Evolutionary conservation across 148 eudicot genomes (phyloP).

Genomic region (Rhododendron kiyosumense): DNA sequence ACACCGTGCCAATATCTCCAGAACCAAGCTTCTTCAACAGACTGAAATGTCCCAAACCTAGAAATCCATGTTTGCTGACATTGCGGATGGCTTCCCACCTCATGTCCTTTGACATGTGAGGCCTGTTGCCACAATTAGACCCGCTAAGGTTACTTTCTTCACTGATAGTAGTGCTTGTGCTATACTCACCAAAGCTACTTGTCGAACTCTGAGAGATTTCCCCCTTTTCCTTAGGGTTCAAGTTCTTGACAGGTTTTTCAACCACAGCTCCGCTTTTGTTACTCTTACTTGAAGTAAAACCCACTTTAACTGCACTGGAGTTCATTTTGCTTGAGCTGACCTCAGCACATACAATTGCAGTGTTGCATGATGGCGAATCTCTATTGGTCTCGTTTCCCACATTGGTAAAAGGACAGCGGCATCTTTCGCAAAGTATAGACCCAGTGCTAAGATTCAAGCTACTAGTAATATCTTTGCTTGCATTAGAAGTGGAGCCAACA

Average conservation of each 20-base stretch:
- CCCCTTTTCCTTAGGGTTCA: conserved; percentile 44
- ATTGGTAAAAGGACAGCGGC: conserved; percentile 66
- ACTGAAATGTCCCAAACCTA: conserved; percentile 72
- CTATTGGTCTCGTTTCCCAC: conserved; percentile 36
- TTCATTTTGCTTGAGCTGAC: conserved; percentile 27
- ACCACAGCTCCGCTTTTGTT: conserved; percentile 24
- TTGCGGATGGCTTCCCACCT: conserved; percentile 82
- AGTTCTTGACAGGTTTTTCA: conserved; percentile 28
- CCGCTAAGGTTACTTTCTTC: conserved; percentile 79
- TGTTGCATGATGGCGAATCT: conserved; percentile 26
- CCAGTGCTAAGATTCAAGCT: conserved; percentile 33
- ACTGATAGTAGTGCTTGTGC: conserved; percentile 71
- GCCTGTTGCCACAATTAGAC: conserved; percentile 66
- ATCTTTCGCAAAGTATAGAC: conserved; percentile 68
- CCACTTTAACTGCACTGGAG: conserved; percentile 33
- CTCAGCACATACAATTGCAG: conserved; percentile 28
- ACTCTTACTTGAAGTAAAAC: conserved; percentile 24
- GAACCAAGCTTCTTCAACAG: conserved; percentile 89
- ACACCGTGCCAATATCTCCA: conserved; percentile 96
- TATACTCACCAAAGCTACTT: conserved; percentile 68
- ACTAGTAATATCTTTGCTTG: conserved; percentile 31
- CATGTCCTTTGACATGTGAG: conserved; percentile 90
- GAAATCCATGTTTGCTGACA: conserved; percentile 51
- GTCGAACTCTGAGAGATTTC: conserved; percentile 76
- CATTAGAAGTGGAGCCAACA: conserved; percentile 23